These are phyloP conservation scores for Elaphomyces granulatus DNA, from an alignment of 495 filamentous ascomycete genomes.

Conservation along the genomic window DNA sequence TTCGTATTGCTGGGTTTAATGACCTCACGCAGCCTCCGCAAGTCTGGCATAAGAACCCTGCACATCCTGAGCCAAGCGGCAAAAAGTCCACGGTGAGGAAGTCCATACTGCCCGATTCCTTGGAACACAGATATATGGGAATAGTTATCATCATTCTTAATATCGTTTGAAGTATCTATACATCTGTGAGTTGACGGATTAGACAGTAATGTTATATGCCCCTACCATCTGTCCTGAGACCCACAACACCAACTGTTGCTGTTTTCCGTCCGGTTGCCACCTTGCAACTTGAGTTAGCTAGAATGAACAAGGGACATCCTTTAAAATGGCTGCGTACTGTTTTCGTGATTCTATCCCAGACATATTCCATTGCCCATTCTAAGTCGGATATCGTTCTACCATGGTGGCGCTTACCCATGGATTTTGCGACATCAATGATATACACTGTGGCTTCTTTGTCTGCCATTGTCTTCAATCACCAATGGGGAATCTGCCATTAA, in stretches of 20 bases:
- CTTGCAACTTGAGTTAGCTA: conserved; percentile 18
- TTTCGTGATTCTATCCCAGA: conserved; percentile 89
- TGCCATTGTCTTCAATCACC: no score
- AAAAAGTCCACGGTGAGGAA: no score
- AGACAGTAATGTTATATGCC: background rate
- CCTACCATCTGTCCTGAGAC: conserved; percentile 60
- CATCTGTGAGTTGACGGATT: no score
- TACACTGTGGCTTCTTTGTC: conserved; percentile 91
- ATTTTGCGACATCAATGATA: conserved; percentile 70
- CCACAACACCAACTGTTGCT: conserved; percentile 63
- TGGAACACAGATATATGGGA: conserved; percentile 63
- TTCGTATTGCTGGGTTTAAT: conserved; percentile 55
- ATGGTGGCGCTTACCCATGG: conserved; percentile 63
- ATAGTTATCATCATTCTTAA: conserved; percentile 50
- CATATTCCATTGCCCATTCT: conserved; percentile 80
- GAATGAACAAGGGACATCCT: background rate
- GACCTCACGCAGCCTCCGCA: conserved; percentile 45
- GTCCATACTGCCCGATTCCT: conserved; percentile 50
- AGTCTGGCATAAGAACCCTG: conserved; percentile 52
- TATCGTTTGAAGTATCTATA: conserved; percentile 52
- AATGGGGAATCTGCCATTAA: no score
- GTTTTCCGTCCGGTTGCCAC: conserved; percentile 75
- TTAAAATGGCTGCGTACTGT: conserved; percentile 36
- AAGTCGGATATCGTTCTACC: conserved; percentile 71
- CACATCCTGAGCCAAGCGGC: no score